Evolutionary conservation across 805 yeast genomes (phyloP).

Genomic region (Yarrowia sp.): DNA sequence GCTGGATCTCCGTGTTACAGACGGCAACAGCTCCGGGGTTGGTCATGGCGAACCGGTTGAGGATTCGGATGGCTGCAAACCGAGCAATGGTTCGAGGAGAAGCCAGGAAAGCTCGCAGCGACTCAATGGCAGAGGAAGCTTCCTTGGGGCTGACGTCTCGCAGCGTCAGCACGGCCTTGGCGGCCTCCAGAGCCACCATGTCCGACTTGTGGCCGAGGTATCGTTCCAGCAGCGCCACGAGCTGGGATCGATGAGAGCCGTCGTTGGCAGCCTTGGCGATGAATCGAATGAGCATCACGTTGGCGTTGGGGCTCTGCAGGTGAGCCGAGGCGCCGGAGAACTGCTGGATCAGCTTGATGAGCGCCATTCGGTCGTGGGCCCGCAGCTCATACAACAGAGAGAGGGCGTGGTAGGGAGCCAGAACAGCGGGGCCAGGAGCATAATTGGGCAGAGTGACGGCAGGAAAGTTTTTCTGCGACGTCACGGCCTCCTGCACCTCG

Average conservation of each 20-base stretch:
- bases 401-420: slow-evolving; percentile 93
- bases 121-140: slow-evolving; percentile 59
- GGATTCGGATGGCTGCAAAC: slow-evolving; percentile 88
- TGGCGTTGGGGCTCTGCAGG: slow-evolving; percentile 77
- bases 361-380: slow-evolving; percentile 89
- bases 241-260: slow-evolving; percentile 60
- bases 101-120: slow-evolving; percentile 72
- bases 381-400: slow-evolving; percentile 85
- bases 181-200: slow-evolving; percentile 89
- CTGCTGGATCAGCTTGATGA: slow-evolving; percentile 84
- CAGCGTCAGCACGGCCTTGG: slow-evolving; percentile 64
- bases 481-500: slow-evolving; percentile 89
- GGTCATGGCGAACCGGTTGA: slow-evolving; percentile 78
- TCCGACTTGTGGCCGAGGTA: slow-evolving; percentile 81
- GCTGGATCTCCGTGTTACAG: slow-evolving; percentile 83
- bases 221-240: slow-evolving; percentile 62
- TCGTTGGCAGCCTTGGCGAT: slow-evolving; percentile 69
- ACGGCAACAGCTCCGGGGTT: slow-evolving; percentile 69
- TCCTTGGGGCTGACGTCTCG: slow-evolving; percentile 60
- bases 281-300: slow-evolving; percentile 79
- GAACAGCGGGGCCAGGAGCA: slow-evolving; percentile 52
- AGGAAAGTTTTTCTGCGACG: slow-evolving; percentile 49
- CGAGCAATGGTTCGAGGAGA: slow-evolving; percentile 88
- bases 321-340: slow-evolving; percentile 54
- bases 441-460: slow-evolving; percentile 34